Base-by-base conservation (phyloP, 2,329 filamentous ascomycete species). In the Zymoseptoria brevis region DNA sequence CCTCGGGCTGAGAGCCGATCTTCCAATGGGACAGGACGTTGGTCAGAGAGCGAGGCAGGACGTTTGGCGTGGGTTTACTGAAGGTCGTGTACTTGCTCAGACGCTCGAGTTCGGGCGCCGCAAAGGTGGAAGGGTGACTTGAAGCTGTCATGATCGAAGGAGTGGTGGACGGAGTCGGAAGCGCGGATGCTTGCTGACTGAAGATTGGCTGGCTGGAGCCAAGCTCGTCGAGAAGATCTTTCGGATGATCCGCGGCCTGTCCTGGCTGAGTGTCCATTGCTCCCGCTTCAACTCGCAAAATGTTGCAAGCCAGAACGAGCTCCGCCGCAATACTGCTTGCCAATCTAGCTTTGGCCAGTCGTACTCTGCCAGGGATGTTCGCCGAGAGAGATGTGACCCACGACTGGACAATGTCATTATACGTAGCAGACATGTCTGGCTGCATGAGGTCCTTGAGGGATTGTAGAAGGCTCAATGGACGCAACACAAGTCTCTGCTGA, bases 11-110 rank as follows among this genome's bases (percentile, higher is more conserved):
- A 3, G 64, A 59, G 22, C 74, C 75, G 1, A 68, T 48, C 8
- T 68, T 62, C 77, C 77, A 80, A 57, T 79, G 77, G 30, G 69
- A 64, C 5, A 79, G 69, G 16, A 78, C 62, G 49, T 72, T 70
- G 21, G 63, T 66, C 4, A 77, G 66, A 16, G 66, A 69, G 13
- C 70, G 68, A 0, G 73, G 67, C 0, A 76, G 63, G 21, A 58
- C 57, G 0, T 65, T 49, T 0, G 59, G 64, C 35, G 58, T 59
- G 3, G 60, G 63, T 49, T 71, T 72, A 30, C 62, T 64, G 53
- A 76, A 72, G 0, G 64, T 65, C 1, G 76, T 71, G 64, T 75
- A 73, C 53, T 68, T 72, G 49, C 68, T 68, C 2, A 79, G 67
- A 3, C 75, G 73, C 16, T 64, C 57, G 26, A 71, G 56, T 45